Base-by-base conservation (phyloP, 2,329 filamentous ascomycete species). In the Ascochyta lentis region DNA sequence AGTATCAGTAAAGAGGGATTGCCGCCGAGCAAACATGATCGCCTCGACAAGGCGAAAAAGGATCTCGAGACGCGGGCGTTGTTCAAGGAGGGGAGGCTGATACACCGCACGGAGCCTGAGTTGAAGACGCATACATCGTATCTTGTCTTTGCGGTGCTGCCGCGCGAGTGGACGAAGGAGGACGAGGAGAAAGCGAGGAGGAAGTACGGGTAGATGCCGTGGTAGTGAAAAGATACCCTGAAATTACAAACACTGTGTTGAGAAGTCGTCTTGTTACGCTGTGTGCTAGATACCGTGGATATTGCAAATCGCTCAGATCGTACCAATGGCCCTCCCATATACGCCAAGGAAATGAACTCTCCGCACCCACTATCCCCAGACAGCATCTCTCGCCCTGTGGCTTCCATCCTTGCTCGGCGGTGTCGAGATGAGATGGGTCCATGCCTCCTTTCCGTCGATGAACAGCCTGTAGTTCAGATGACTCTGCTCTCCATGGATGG, bases 61-160 rank as follows among this genome's bases (percentile, higher is more conserved):
- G 65, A 73, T 2, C 47, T 62, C 46, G 73, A 69, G 68, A 76
- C 61, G 42, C 70, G 73, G 37, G 58, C 68, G 23, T 29, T 75
- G 39, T 96, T 88, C 79, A 85, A 89, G 71, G 86, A 93, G 58
- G 95, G 95, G 1, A 85, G 86, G 26, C 70, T 98, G 37, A 83
- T 92, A 27, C 91, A 96, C 67, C 85, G 92, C 23, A 87, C 90
- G 0, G 95, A 99, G 78, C 80, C 87, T 0, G 95, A 99, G 69
- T 79, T 98, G 57, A 97, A 96, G 82, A 95, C 91, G 7, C 95
- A 99, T 76, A 99, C 95, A 0, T 95, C 90, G n/a, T 99, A 99
- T 74, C 83, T 99, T 4, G 90, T 96, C 4, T 99, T 99, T 78
- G 95, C 95, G 0, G 80, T 95, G 3, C 77, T 99, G 57, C 94